Conservation (phyloP, 441 rosid species). For the Aquilaria agallochum region DNA sequence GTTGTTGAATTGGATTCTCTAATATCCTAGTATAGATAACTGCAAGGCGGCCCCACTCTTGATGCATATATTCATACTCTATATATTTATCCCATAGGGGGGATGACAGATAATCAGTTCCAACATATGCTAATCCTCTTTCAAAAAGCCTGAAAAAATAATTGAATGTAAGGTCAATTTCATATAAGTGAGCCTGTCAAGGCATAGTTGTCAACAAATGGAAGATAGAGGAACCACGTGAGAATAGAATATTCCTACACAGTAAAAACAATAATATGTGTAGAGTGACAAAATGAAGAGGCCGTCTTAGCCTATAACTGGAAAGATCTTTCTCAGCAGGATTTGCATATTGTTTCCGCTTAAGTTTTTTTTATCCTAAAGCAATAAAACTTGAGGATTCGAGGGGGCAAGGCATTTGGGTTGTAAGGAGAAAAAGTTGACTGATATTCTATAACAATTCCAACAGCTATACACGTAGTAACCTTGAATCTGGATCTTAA, state of each 20-base stretch:
- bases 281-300: constrained; percentile 81
- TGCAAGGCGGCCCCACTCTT: constrained; percentile 81
- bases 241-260: constrained; percentile 63
- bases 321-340: constrained; percentile 94
- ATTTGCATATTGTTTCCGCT: constrained; percentile 78
- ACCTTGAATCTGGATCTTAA: constrained; percentile 37
- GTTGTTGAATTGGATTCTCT: constrained; percentile 81
- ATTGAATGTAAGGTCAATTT: constrained; percentile 14
- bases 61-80: constrained; percentile 90
- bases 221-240: constrained; percentile 28
- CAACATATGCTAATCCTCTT: constrained; percentile 85
- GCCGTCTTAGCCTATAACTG: constrained; percentile 87
- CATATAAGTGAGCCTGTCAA: constrained; percentile 20
- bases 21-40: constrained; percentile 75
- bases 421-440: constrained; percentile 18
- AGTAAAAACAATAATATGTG: constrained; percentile 75
- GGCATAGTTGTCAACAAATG: constrained; percentile 24
- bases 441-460: constrained; percentile 29
- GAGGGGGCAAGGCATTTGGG: neutral
- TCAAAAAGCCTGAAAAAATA: constrained; percentile 82
- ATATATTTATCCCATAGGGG: constrained; percentile 95
- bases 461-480: constrained; percentile 26
- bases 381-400: constrained; percentile 18
- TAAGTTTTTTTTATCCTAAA: constrained; percentile 53
- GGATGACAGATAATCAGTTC: constrained; percentile 81